phyloP scores from a whole-genome alignment of 2,329 filamentous ascomycete species.

The Colletotrichum scovillei region DNA sequence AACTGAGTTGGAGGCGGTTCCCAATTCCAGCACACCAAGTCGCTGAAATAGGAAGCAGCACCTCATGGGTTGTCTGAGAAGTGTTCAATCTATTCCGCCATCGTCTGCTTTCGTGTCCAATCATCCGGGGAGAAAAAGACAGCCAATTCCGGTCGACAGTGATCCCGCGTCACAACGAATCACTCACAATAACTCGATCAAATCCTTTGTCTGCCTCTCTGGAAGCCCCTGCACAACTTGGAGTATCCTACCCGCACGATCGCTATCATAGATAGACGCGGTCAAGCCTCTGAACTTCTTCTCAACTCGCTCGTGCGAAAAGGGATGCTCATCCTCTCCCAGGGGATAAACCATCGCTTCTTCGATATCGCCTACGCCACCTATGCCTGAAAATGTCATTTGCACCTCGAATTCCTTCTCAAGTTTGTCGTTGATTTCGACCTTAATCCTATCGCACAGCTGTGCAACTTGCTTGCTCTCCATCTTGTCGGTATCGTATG shows the following conservation, averaged over 20 bases:
- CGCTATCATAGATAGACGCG: conserved; percentile 27
- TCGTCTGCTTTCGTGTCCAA: no score
- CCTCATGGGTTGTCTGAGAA: no score
- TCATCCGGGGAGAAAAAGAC: no score
- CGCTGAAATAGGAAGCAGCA: not conserved
- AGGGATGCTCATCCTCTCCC: conserved; percentile 40
- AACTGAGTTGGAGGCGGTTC: not conserved
- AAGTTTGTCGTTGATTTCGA: conserved; percentile 31
- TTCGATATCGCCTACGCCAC: conserved; percentile 34
- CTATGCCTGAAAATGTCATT: conserved; percentile 31
- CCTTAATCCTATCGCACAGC: conserved; percentile 39
- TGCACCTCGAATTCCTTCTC: conserved; percentile 3
- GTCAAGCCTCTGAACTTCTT: conserved; percentile 40
- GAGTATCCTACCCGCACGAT: not conserved
- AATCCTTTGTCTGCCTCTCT: not conserved
- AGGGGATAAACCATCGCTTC: conserved; percentile 36
- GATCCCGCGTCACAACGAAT: not conserved
- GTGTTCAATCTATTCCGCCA: no score
- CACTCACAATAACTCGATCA: not conserved
- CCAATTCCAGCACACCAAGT: not conserved
- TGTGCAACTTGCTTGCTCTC: not conserved
- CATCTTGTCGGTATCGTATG: not conserved
- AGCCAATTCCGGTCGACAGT: not conserved
- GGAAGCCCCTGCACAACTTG: not conserved
- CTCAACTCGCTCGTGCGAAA: conserved; percentile 38